Conservation (phyloP, 2,329 filamentous ascomycete species). For the Boeremia exigua region DNA sequence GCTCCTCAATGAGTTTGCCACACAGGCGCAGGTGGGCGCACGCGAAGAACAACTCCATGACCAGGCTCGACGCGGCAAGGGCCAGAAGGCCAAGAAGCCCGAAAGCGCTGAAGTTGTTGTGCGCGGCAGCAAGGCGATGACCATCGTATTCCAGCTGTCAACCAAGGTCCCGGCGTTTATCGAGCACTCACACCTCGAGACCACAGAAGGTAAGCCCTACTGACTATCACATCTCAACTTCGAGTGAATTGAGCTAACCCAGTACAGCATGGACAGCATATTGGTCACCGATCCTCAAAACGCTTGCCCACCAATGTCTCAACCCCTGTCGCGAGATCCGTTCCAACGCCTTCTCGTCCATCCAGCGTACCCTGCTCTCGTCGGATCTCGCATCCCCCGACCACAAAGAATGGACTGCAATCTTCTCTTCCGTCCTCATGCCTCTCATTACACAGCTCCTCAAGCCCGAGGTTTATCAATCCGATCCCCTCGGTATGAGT, state of each 20-base stretch:
- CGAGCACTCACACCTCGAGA: slow-evolving; percentile 90
- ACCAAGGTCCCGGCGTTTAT: slow-evolving; percentile 84
- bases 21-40: slow-evolving; percentile 76
- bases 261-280: slow-evolving; percentile 88
- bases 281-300: slow-evolving; percentile 93
- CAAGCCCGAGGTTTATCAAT: slow-evolving; percentile 93
- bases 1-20: slow-evolving; percentile 88
- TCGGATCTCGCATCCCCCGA: slow-evolving; percentile 82
- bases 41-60: slow-evolving; percentile 73
- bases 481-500: slow-evolving; percentile 90
- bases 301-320: slow-evolving; percentile 85
- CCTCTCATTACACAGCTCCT: slow-evolving; percentile 85
- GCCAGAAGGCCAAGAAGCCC: slow-evolving; percentile 56
- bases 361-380: slow-evolving; percentile 86
- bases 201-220: slow-evolving; percentile 69
- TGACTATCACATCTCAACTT: background rate
- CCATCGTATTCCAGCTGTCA: slow-evolving; percentile 82
- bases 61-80: slow-evolving; percentile 59
- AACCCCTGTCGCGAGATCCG: slow-evolving; percentile 94
- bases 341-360: slow-evolving; percentile 81
- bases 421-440: slow-evolving; percentile 93
- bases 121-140: slow-evolving; percentile 80
- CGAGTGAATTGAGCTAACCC: background rate
- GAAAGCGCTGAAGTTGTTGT: slow-evolving; percentile 74
- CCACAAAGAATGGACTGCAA: slow-evolving; percentile 91